Evolutionary conservation across 23 red algal species (phyloP).

Genomic region (Gracilaria domingensis): DNA sequence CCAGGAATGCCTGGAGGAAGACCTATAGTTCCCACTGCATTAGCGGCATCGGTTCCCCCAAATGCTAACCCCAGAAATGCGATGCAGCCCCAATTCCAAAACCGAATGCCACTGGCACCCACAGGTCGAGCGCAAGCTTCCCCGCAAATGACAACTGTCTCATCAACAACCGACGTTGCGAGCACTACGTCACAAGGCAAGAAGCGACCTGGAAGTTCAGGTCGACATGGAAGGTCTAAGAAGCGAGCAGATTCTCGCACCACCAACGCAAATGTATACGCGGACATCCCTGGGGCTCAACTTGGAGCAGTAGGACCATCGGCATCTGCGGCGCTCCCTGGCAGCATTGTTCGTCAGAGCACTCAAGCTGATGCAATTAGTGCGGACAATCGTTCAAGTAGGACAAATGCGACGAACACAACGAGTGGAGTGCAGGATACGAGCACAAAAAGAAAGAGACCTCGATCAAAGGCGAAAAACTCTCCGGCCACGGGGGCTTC

Average conservation of each 20-base stretch:
- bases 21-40: neutral
- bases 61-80: neutral
- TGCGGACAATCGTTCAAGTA: constrained; percentile 66
- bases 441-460: constrained; percentile 28
- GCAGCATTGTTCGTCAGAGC: constrained; percentile 11
- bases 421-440: constrained; percentile 59
- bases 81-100: neutral
- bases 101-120: neutral
- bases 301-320: constrained; percentile 18
- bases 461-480: constrained; percentile 3
- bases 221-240: neutral
- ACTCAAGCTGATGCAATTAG: constrained; percentile 52
- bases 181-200: constrained; percentile 58
- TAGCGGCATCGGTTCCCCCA: neutral
- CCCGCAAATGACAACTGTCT: constrained; percentile 49
- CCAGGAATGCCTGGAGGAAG: constrained; percentile 21
- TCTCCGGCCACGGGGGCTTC: neutral
- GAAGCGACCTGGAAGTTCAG: neutral
- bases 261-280: constrained; percentile 9
- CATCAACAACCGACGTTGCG: constrained; percentile 42
- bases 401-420: constrained; percentile 58
- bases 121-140: constrained; percentile 20
- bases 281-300: constrained; percentile 7
- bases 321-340: constrained; percentile 1
- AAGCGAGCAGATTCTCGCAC: constrained; percentile 49